A percentile compares a stretch with the other conserved stretches of the same genome.
Evolutionary conservation across 148 eudicot genomes (phyloP).

Genomic region (Heliosperma pusillum): DNA sequence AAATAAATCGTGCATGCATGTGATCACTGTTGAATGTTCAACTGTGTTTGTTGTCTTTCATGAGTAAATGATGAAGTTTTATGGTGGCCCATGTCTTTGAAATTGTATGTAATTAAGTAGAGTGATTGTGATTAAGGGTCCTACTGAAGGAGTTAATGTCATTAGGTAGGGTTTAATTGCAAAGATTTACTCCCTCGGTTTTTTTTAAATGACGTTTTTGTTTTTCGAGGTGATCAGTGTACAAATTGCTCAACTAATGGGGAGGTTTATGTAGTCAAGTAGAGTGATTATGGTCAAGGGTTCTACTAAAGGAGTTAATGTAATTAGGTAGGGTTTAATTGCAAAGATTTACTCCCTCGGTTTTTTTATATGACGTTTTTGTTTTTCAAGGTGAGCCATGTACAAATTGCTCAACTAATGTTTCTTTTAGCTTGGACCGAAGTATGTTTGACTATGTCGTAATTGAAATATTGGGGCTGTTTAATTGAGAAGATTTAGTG

Average conservation of each 20-base stretch:
- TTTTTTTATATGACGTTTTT: too few species aligned
- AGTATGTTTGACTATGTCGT: not conserved
- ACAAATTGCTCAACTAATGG: too few species aligned
- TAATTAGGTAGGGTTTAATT: not conserved
- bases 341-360: too few species aligned
- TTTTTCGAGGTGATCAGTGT: not conserved
- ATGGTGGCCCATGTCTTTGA: not conserved
- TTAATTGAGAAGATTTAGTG: not conserved
- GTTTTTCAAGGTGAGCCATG: too few species aligned
- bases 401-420: not conserved
- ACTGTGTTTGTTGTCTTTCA: constrained; percentile 10
- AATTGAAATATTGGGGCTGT: not conserved
- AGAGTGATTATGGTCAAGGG: too few species aligned
- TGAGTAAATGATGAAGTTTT: constrained; percentile 14
- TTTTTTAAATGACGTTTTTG: too few species aligned
- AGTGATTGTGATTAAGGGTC: not conserved
- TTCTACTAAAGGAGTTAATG: not conserved
- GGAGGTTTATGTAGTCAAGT: too few species aligned
- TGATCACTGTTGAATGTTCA: constrained; percentile 8
- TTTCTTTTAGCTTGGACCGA: not conserved
- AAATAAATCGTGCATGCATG: constrained; percentile 16
- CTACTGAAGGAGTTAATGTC: too few species aligned
- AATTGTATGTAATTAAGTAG: not conserved
- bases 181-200: too few species aligned
- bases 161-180: not conserved